These are phyloP conservation scores for Phlyctochytrium bullatum DNA, from an alignment of 192 early-diverging fungal species.

Conservation along the genomic window DNA sequence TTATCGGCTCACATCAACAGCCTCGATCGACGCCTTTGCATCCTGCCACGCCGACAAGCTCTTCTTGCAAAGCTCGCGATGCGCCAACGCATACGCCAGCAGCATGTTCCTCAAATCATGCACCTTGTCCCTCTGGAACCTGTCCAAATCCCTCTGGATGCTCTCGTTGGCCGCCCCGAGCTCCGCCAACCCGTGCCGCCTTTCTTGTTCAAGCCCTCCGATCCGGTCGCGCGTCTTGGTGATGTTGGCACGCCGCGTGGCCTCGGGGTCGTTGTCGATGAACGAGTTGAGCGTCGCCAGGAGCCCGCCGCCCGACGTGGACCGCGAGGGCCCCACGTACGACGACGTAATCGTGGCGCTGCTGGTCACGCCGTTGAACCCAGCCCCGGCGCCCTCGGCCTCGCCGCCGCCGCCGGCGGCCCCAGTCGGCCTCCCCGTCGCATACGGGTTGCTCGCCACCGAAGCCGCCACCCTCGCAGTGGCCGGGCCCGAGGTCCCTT, in stretches of 20 bases:
- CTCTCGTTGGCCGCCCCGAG: slow-evolving; percentile 73
- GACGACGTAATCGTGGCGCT: slow-evolving; percentile 4
- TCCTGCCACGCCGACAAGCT: slow-evolving; percentile 35
- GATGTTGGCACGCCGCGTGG: slow-evolving; percentile 84
- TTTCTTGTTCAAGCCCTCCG: slow-evolving; percentile 71
- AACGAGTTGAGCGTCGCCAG: slow-evolving; percentile 81
- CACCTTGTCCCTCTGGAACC: slow-evolving; percentile 94
- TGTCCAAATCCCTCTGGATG: slow-evolving; percentile 85
- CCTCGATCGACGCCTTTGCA: slow-evolving; percentile 25
- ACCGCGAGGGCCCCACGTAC: neutral
- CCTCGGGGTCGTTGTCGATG: slow-evolving; percentile 93
- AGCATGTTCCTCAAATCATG: slow-evolving; percentile 79
- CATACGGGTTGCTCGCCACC: neutral
- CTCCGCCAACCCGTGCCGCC: slow-evolving; percentile 69
- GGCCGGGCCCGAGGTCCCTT: slow-evolving; percentile 46
- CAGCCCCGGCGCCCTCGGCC: neutral
- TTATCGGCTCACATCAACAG: neutral
- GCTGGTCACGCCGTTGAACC: neutral
- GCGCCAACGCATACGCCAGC: slow-evolving; percentile 49
- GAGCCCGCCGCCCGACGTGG: slow-evolving; percentile 6
- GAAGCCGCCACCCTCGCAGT: slow-evolving; percentile 5
- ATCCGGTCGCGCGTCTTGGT: slow-evolving; percentile 83
- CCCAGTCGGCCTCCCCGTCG: neutral
- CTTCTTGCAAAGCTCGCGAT: slow-evolving; percentile 30
- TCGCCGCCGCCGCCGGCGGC: neutral